Evolutionary conservation across 345 rosid species (phyloP).

Genomic region (Eucalyptus shirleyi): DNA sequence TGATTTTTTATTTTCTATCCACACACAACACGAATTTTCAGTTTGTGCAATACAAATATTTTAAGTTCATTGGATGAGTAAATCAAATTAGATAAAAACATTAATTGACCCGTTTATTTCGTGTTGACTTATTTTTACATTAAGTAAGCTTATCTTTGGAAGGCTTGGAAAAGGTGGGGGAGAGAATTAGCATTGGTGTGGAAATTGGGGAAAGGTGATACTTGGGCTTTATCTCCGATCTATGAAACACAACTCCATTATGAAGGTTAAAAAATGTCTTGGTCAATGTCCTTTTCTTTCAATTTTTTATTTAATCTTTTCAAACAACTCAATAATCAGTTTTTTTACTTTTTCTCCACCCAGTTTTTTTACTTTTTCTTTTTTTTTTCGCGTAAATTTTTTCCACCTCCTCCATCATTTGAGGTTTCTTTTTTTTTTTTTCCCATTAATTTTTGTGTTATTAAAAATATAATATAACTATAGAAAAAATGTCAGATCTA

Average conservation of each 20-base stretch:
- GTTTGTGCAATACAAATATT: neutral
- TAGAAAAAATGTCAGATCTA: neutral
- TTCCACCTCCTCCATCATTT: neutral
- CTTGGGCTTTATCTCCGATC: neutral
- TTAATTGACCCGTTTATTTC: too few relatives aligned
- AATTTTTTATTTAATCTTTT: too few relatives aligned
- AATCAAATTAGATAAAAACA: neutral
- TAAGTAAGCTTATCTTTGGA: too few relatives aligned
- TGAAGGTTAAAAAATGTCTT: neutral
- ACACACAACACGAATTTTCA: neutral
- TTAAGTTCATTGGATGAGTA: rapidly evolving
- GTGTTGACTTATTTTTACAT: too few relatives aligned
- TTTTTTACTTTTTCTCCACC: neutral
- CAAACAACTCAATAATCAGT: neutral
- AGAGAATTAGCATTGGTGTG: neutral
- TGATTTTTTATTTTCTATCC: neutral
- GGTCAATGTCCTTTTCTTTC: neutral
- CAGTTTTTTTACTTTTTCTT: neutral
- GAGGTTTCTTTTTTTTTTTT: neutral
- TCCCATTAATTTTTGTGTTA: neutral
- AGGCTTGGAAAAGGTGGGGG: neutral
- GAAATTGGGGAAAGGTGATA: too few relatives aligned
- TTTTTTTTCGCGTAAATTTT: neutral
- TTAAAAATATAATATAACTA: neutral
- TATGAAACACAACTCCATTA: neutral